These are phyloP conservation scores for Pleurotus salmoneostramineus DNA, from an alignment of 768 basidiomycete genomes.

Conservation along the genomic window DNA sequence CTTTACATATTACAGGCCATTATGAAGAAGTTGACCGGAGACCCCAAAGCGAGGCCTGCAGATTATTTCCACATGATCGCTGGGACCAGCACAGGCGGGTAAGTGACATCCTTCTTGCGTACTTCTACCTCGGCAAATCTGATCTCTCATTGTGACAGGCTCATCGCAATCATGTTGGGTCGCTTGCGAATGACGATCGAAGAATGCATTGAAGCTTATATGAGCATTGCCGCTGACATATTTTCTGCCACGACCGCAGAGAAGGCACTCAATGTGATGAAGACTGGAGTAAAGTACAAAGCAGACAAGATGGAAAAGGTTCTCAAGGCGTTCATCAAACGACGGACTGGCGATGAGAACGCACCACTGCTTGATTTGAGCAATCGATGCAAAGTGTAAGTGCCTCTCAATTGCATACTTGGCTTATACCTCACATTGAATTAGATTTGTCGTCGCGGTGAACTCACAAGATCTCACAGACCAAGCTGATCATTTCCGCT, in stretches of 20 bases:
- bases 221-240: constrained; percentile 21
- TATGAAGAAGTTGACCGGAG: constrained; percentile 21
- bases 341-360: constrained; percentile 19
- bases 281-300: constrained; percentile 21
- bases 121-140: background rate
- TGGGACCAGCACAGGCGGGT: constrained; percentile 32
- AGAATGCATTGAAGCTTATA: constrained; percentile 26
- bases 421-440: background rate
- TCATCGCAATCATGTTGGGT: constrained; percentile 35
- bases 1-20: constrained; percentile 25
- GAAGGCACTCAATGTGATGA: constrained; percentile 11
- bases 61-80: constrained; percentile 32
- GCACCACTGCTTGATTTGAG: constrained; percentile 20
- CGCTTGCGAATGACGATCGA: constrained; percentile 30
- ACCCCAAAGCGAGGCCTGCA: constrained; percentile 20
- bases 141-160: constrained; percentile 9
- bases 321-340: constrained; percentile 20
- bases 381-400: constrained; percentile 25
- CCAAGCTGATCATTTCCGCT: constrained; percentile 22
- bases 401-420: background rate
- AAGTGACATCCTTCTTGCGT: background rate
- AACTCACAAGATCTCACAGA: constrained; percentile 21
- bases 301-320: constrained; percentile 19
- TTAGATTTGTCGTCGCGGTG: constrained; percentile 23
- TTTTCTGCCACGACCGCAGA: constrained; percentile 17